A percentile compares a stretch with the other conserved stretches of the same genome.
phyloP scores from a whole-genome alignment of 1,284 basidiomycete species.

The Anthracocystis walkeri region DNA sequence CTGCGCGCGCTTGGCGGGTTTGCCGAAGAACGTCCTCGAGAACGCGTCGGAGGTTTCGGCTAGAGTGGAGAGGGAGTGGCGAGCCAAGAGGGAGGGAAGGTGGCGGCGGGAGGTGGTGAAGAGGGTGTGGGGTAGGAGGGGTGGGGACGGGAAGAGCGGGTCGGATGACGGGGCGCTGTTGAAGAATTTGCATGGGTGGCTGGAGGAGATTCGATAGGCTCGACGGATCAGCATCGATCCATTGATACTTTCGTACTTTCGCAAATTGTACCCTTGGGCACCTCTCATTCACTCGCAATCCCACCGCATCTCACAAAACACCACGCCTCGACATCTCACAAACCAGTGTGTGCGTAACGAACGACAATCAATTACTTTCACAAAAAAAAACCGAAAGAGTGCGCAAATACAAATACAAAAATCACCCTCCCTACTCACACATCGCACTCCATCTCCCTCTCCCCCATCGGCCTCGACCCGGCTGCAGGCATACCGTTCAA shows the following conservation, averaged over 20 bases:
- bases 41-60: conserved; percentile 19
- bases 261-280: too few relatives aligned
- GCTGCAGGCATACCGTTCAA: conserved; percentile 46
- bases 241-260: too few relatives aligned
- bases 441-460: conserved; percentile 50
- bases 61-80: neutral
- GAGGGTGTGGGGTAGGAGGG: too few relatives aligned
- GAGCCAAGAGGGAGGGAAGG: neutral
- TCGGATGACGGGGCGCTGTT: neutral
- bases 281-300: too few relatives aligned
- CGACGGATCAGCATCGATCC: too few relatives aligned
- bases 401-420: conserved; percentile 9
- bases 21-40: conserved; percentile 28
- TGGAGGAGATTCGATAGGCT: too few relatives aligned
- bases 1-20: conserved; percentile 58
- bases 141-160: neutral
- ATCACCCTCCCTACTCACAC: conserved; percentile 9
- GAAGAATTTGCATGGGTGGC: neutral
- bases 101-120: too few relatives aligned
- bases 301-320: neutral
- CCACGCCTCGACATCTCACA: neutral
- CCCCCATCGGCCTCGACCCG: conserved; percentile 16
- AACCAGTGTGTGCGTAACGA: neutral
- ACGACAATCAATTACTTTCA: neutral
- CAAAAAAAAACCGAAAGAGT: neutral